Evolutionary conservation across 805 yeast species (phyloP), one percentile per base, ranked within the genome.

Genomic region (Starmerella geochares): DNA sequence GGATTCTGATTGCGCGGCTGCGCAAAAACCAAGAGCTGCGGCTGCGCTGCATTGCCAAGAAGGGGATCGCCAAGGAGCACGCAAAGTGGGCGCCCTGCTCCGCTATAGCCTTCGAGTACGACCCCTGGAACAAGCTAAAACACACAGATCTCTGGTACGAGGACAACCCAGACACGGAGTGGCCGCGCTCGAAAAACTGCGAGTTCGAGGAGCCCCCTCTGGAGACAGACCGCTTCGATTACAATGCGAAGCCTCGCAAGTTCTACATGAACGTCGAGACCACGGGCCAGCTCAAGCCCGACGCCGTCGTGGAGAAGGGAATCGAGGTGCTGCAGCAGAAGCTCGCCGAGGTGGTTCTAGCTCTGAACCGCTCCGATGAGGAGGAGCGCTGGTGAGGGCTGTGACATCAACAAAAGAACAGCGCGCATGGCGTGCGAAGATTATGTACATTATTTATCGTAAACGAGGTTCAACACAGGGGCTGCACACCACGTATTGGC

Each of bases 21-120:
- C 79, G 95, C 65, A 84, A 83, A 64, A 90, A 87, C 61, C 99
- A 92, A 70, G 96, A 90, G 64, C 73, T 92, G 59, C 78, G 82
- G 58, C 70, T 92, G 53, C 81, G 82, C 58, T 92, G 99, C 69
- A 83, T 92, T 55, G 98, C 99, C 49, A 92, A 92, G 68, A 92
- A 92, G 71, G 98, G 97, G 39, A 87, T 87, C 52, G 85, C 95
- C 45, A 88, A 88, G 65, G 99, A 92, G 65, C 99, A 92, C 64
- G 96, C 98, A 45, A 92, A 92, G 64, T 92, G 99, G 99, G 81
- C 92, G 6, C 96, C 98, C 11, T 83, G 94, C 58, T 77, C 96
- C 0, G 97, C 97, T 20, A 77, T 90, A 49, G 96, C 94, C 17
- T 90, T 90, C 61, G 98, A 90, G 67, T 90, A 90, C 63, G 98